These are phyloP conservation scores for Malassezia yamatoensis DNA, from an alignment of 1,284 basidiomycete species.

Conservation along the genomic window DNA sequence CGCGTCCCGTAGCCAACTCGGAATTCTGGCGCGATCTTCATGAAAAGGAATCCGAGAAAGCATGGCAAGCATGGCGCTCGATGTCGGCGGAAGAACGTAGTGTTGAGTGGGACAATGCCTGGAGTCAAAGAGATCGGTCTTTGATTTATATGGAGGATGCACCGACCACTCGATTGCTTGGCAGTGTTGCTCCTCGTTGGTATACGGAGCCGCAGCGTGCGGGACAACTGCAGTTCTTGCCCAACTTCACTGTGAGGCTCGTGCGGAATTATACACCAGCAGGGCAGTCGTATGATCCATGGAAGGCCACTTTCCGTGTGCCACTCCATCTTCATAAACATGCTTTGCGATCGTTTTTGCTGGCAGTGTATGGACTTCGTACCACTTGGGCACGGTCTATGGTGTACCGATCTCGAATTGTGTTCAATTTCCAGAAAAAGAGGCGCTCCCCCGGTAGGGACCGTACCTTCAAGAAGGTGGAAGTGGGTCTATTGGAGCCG, in stretches of 20 bases:
- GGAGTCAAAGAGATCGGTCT: slow-evolving; percentile 40
- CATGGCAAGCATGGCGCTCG: slow-evolving; percentile 34
- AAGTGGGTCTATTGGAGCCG: slow-evolving; percentile 44
- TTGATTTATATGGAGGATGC: slow-evolving; percentile 40
- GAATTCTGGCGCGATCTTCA: slow-evolving; percentile 22
- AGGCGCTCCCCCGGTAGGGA: slow-evolving; percentile 49
- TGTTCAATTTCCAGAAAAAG: slow-evolving; percentile 50
- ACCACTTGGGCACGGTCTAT: slow-evolving; percentile 89
- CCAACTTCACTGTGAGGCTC: slow-evolving; percentile 71
- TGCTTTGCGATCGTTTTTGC: slow-evolving; percentile 75
- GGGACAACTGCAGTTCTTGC: slow-evolving; percentile 74
- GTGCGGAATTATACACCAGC: slow-evolving; percentile 70
- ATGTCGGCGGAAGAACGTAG: slow-evolving; percentile 21
- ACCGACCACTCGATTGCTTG: slow-evolving; percentile 26
- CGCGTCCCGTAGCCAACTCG: slow-evolving; percentile 14
- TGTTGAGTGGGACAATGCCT: slow-evolving; percentile 32
- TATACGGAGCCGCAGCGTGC: slow-evolving; percentile 34
- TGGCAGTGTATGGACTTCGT: slow-evolving; percentile 62
- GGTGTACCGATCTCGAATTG: slow-evolving; percentile 55
- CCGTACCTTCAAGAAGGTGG: slow-evolving; percentile 42
- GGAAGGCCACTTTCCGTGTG: slow-evolving; percentile 85
- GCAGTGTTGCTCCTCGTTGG: slow-evolving; percentile 29
- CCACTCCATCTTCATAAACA: slow-evolving; percentile 74
- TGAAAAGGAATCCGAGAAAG: slow-evolving; percentile 21
- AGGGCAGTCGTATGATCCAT: slow-evolving; percentile 78